Evolutionary conservation across 805 yeast species (phyloP).

Genomic region (Priceomyces carsonii): DNA sequence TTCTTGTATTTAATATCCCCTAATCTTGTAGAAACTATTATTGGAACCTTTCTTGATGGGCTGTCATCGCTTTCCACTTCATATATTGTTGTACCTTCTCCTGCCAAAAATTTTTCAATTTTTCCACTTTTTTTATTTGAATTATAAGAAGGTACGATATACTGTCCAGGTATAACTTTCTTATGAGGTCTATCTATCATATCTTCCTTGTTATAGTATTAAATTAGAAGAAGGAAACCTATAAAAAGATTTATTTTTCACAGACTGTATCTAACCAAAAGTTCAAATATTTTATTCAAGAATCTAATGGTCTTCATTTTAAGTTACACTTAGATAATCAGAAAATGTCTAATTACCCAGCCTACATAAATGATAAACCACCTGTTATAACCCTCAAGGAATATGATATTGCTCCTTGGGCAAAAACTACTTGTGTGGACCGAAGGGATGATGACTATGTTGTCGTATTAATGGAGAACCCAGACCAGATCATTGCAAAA

Average conservation of each 20-base stretch:
- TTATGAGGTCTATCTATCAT: slow-evolving; percentile 4
- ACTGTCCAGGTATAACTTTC: slow-evolving; percentile 77
- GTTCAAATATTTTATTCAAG: too few species aligned
- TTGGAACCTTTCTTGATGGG: slow-evolving; percentile 31
- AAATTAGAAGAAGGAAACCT: too few species aligned
- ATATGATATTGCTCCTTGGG: slow-evolving; percentile 57
- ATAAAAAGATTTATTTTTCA: too few species aligned
- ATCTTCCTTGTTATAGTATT: neutral
- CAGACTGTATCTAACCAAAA: too few species aligned
- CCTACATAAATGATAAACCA: slow-evolving; percentile 44
- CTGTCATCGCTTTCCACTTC: slow-evolving; percentile 40
- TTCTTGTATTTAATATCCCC: slow-evolving; percentile 51
- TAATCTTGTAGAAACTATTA: slow-evolving; percentile 58
- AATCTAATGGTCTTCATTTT: too few species aligned
- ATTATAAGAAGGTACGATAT: slow-evolving; percentile 59
- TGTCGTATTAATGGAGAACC: slow-evolving; percentile 47
- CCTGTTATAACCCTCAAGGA: slow-evolving; percentile 46
- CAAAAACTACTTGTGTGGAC: slow-evolving; percentile 51
- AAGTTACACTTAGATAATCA: neutral
- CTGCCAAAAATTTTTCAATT: slow-evolving; percentile 53
- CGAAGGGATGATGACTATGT: slow-evolving; percentile 31
- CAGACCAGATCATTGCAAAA: slow-evolving; percentile 44
- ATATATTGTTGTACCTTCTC: slow-evolving; percentile 62
- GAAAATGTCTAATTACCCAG: slow-evolving; percentile 35
- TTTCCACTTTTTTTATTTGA: slow-evolving; percentile 16